Base-by-base conservation (phyloP, 73 alveolate species). In the Halteria grandinella region DNA sequence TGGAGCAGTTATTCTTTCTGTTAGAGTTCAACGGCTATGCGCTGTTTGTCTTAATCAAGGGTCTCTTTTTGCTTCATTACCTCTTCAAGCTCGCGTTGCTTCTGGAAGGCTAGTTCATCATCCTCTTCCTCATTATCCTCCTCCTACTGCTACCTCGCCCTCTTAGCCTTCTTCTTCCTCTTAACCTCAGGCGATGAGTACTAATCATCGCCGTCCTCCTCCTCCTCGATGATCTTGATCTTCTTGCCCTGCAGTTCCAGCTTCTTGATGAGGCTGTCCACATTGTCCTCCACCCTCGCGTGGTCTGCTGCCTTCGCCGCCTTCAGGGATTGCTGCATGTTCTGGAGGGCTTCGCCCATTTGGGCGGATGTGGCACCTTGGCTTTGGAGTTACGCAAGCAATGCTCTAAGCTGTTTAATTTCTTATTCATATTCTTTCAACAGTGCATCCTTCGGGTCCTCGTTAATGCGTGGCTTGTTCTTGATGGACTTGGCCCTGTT, bases 371-470 rank as follows among this genome's bases (percentile, higher is more conserved):
- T 29, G 44, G 39, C 72, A 39, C n/a, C 69, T 32, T 44, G 54
- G 0, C 27, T 12, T 25, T 69, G 12, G 75, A 82, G 39, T 28
- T 45, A 23, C 15, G 47, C 73, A 25, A 69, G 37, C 51, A 55
- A 69, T 82, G 62, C 69, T 75, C 76, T 76, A 1, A 79, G 55
- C 20, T 63, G 28, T 55, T 83, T 79, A 28, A 96, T 96, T 85
- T 96, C 99, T 51, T 95, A 97, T 55, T 91, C 98, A 58, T 91
- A 95, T 75, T 96, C 76, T 45, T 96, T 87, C 11, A 96, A 91
- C 34, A 95, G 79, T 33, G 99, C 99, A 83, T 96, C 99, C 74
- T 95, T 96, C n/a, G 99, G 99, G 78, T 96, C 99, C 85, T 96
- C 97, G 63, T 96, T 96, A 28, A 96, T 83, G 64, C 89, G 92